These are phyloP conservation scores for Stramenopiles sp. DNA, from an alignment of 352 stramenopile species.

Conservation along the genomic window DNA sequence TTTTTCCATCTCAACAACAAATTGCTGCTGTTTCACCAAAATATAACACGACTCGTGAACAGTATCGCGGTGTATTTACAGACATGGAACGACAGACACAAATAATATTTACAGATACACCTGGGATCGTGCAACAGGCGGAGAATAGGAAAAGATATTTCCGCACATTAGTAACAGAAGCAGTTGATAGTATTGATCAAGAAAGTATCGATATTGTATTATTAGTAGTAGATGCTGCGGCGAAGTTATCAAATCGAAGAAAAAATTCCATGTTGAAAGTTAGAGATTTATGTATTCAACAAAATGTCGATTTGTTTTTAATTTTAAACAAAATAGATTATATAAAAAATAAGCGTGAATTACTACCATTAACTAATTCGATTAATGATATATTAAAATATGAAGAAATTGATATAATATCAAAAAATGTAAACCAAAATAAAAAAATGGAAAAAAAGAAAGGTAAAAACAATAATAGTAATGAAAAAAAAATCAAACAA, in stretches of 20 bases:
- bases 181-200: neutral
- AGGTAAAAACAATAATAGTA: no score
- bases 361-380: neutral
- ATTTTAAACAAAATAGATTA: slow-evolving; percentile 4
- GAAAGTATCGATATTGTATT: neutral
- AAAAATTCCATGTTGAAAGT: neutral
- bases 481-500: no score
- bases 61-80: neutral
- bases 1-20: neutral
- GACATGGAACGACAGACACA: neutral
- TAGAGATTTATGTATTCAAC: neutral
- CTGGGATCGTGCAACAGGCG: neutral
- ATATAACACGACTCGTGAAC: slow-evolving; percentile 1
- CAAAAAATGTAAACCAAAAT: neutral
- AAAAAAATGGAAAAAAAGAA: no score
- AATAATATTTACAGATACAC: neutral
- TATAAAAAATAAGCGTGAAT: neutral
- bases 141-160: neutral
- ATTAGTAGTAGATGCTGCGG: neutral
- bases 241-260: neutral
- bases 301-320: neutral
- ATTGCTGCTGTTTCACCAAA: slow-evolving; percentile 5
- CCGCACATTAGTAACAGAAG: neutral
- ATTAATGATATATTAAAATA: neutral
- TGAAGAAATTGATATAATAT: neutral